phyloP scores from a whole-genome alignment of 306 rosid genomes.

The Dalbergia cultrata region DNA sequence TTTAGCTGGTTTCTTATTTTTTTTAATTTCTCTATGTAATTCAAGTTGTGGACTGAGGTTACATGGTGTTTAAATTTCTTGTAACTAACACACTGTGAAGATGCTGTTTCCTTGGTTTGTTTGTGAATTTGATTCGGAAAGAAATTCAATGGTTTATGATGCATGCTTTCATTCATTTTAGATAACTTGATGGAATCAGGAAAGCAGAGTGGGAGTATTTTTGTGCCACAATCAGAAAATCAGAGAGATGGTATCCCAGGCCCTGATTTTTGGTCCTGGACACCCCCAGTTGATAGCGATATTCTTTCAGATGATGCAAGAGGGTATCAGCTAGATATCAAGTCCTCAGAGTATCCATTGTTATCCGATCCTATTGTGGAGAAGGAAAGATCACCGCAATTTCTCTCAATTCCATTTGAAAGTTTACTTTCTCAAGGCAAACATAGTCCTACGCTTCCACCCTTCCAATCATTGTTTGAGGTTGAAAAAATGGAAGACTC shows the following conservation, averaged over 20 bases:
- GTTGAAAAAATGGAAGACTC: conserved; percentile 58
- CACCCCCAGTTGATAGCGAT: conserved; percentile 68
- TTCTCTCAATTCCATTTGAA: conserved; percentile 76
- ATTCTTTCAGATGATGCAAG: conserved; percentile 43
- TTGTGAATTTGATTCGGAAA: not conserved
- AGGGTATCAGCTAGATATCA: conserved; percentile 53
- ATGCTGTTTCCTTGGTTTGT: not conserved
- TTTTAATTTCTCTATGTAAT: not conserved
- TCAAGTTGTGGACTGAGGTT: not conserved
- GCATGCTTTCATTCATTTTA: conserved; percentile 12
- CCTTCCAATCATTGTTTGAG: conserved; percentile 71
- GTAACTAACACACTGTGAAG: not conserved
- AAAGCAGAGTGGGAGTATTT: conserved; percentile 44
- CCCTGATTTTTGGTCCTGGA: conserved; percentile 98
- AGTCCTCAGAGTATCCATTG: conserved; percentile 49
- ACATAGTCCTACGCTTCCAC: conserved; percentile 62
- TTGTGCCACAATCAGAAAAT: conserved; percentile 51
- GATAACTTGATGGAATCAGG: conserved; percentile 50
- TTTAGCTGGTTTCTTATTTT: not conserved
- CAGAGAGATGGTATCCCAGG: conserved; percentile 74
- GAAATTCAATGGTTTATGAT: conserved; percentile 3
- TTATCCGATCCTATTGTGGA: conserved; percentile 62
- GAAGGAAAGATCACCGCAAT: conserved; percentile 65
- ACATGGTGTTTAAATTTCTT: not conserved
- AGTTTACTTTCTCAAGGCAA: conserved; percentile 59